Base-by-base conservation (phyloP, 2,329 filamentous ascomycete species). In the Aspergillus floridensis region DNA sequence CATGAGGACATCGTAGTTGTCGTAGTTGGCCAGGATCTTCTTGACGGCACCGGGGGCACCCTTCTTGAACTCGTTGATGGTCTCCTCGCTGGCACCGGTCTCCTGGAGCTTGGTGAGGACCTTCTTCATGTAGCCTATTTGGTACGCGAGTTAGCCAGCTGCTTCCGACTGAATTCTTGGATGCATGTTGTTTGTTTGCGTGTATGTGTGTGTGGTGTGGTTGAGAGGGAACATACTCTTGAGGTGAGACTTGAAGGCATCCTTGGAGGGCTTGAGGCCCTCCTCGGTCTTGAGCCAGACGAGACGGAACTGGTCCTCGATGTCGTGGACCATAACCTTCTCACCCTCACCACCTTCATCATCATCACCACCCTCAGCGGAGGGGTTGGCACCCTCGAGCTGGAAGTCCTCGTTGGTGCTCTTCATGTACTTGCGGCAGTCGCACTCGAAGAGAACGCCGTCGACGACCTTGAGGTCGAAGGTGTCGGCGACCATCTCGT, bases 401-500 rank as follows among this genome's bases (percentile, higher is more conserved):
- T 77, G 67, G 74, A 96, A 86, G 66, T 84, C 78, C 74, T 93
- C 87, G 65, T 69, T 69, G 19, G 79, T 86, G 66, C 87, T 92
- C 79, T 93, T 83, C 61, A 86, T 87, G 81, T 97, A 92, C 87
- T 93, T 96, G 76, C 84, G 83, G 81, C 93, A 96, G 82, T 99
- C 89, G 75, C 88, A 89, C 84, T 98, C 93, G 82, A 90, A 98
- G 72, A 90, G 87, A 69, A 90, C 82, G 68, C 86, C 87, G 77
- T 93, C 90, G 21, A 93, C 76, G 77, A 89, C 83, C 82, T 91
- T 92, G 76, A 96, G 79, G 70, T 92, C 84, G 83, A 89, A 97
- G 70, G 90, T 95, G 82, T 98, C 93, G 74, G 95, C 96, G 87
- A 98, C 88, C 79, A 99, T 86, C 89, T 99, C 95, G 82, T 97